phyloP scores from a whole-genome alignment of 805 yeast species.

The Teunomyces gatunensis region DNA sequence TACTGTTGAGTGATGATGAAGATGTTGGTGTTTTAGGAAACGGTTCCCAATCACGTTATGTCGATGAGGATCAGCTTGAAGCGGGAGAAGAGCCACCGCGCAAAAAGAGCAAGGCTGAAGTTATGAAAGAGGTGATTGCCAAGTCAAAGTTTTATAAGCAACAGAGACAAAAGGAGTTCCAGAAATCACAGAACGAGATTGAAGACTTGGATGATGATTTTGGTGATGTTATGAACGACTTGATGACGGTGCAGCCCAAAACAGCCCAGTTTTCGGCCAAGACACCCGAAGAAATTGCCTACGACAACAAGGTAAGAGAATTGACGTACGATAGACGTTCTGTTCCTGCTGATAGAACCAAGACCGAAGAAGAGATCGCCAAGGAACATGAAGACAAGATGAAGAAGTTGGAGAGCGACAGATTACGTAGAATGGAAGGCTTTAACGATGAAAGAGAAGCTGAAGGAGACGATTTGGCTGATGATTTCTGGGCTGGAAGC shows the following conservation, averaged over 20 bases:
- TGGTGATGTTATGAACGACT: conserved; percentile 63
- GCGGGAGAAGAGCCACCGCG: conserved; percentile 44
- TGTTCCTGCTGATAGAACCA: conserved; percentile 78
- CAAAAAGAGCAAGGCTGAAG: conserved; percentile 78
- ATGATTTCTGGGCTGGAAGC: conserved; percentile 64
- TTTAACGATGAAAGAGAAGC: conserved; percentile 48
- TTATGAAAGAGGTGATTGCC: conserved; percentile 81
- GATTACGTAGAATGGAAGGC: conserved; percentile 75
- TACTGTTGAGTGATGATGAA: conserved; percentile 53
- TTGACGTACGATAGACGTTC: conserved; percentile 71
- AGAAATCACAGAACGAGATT: conserved; percentile 57
- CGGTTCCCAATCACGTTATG: conserved; percentile 25
- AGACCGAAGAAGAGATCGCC: conserved; percentile 68
- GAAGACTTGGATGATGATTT: conserved; percentile 71
- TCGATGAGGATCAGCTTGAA: conserved; percentile 34
- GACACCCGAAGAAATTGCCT: conserved; percentile 47
- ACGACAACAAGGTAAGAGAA: conserved; percentile 66
- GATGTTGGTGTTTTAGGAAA: conserved; percentile 40
- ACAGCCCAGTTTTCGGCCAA: conserved; percentile 26
- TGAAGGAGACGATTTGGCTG: conserved; percentile 67
- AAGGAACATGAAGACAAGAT: conserved; percentile 59
- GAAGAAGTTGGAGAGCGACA: conserved; percentile 63
- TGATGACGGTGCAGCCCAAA: conserved; percentile 26
- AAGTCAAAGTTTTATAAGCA: conserved; percentile 76
- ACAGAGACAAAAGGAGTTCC: conserved; percentile 68